Percentiles rank a stretch among this genome's conserved stretches.
Conservation (phyloP, 257 asterid genomes). For the Solanum pimpinellifolium region DNA sequence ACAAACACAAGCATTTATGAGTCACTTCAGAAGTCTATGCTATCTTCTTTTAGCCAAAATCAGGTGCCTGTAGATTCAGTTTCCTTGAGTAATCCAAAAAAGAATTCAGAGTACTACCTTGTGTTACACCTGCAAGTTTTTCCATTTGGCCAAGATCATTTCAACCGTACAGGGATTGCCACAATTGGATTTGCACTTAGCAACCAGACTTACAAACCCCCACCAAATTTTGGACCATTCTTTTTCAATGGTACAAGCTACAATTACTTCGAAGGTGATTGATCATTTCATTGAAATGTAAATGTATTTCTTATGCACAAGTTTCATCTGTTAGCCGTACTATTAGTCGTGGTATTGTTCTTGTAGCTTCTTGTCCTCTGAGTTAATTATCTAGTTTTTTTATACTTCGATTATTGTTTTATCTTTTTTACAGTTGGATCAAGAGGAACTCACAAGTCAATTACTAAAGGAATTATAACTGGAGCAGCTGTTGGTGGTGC, state of each 20-base stretch:
- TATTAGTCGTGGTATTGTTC: not conserved
- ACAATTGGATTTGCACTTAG: conserved; percentile 50
- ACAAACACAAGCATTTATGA: conserved; percentile 32
- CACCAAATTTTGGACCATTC: conserved; percentile 50
- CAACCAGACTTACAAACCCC: conserved; percentile 73
- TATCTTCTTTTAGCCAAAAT: conserved; percentile 22
- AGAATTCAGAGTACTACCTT: conserved; percentile 30
- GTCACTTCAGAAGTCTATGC: conserved; percentile 25
- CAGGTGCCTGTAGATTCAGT: conserved; percentile 62
- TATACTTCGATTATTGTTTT: not conserved
- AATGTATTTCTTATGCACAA: not conserved
- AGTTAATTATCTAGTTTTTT: not conserved
- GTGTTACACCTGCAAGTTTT: conserved; percentile 40
- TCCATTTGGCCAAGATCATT: conserved; percentile 46
- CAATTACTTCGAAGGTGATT: conserved; percentile 38
- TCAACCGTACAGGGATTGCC: conserved; percentile 44
- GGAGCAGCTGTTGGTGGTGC: conserved; percentile 62
- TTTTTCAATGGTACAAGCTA: conserved; percentile 31
- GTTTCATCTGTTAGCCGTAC: not conserved
- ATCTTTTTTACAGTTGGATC: conserved; percentile 7
- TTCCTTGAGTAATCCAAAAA: conserved; percentile 41
- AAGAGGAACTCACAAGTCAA: conserved; percentile 20
- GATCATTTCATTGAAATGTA: not conserved
- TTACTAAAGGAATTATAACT: conserved; percentile 22
- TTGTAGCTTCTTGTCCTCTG: not conserved